Conservation (phyloP, 148 eudicot genomes). For the Pharnaceum exiguum region DNA sequence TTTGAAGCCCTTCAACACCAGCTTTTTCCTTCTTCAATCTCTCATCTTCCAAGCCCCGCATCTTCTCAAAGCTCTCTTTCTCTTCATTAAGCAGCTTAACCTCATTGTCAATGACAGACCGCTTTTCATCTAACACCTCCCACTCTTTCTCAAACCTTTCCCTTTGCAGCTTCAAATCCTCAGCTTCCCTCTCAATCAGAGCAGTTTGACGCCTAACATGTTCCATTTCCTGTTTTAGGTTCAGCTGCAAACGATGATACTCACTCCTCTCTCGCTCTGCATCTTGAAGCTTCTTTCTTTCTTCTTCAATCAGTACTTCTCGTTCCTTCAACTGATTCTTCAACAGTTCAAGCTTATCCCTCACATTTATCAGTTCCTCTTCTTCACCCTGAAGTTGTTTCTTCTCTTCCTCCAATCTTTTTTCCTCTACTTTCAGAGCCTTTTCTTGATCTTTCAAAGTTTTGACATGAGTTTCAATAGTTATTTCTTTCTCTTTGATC, state of each 20-base stretch:
- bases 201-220: slow-evolving; percentile 52
- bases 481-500: slow-evolving; percentile 71
- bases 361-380: slow-evolving; percentile 37
- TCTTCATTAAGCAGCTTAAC: slow-evolving; percentile 37
- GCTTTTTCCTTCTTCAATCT: slow-evolving; percentile 46
- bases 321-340: slow-evolving; percentile 37
- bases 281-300: slow-evolving; percentile 43
- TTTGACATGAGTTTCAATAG: slow-evolving; percentile 52
- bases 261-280: slow-evolving; percentile 53
- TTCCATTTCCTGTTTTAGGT: slow-evolving; percentile 65
- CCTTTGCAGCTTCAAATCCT: slow-evolving; percentile 65
- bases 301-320: slow-evolving; percentile 52
- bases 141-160: slow-evolving; percentile 80
- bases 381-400: slow-evolving; percentile 41
- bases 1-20: slow-evolving; percentile 39
- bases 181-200: slow-evolving; percentile 56
- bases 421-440: slow-evolving; percentile 44
- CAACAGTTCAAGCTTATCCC: slow-evolving; percentile 48
- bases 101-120: slow-evolving; percentile 35
- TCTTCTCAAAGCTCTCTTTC: slow-evolving; percentile 44
- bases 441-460: slow-evolving; percentile 59
- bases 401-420: slow-evolving; percentile 44
- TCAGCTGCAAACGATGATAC: slow-evolving; percentile 45
- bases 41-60: slow-evolving; percentile 44
- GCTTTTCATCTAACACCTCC: slow-evolving; percentile 86